Conservation (phyloP, 1,284 basidiomycete species). For the Malassezia psittaci region DNA sequence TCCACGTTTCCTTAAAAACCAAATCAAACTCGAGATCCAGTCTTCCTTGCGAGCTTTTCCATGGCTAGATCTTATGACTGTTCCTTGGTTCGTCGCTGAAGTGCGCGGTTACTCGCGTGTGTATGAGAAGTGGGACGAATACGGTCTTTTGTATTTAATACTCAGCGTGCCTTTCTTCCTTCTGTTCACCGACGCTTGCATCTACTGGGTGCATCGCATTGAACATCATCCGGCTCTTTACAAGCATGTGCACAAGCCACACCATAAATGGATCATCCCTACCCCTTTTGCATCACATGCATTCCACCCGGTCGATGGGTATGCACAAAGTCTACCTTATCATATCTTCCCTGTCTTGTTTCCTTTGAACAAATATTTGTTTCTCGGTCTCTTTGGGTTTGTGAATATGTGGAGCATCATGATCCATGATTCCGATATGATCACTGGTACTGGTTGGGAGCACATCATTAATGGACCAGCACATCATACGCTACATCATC, state of each 20-base stretch:
- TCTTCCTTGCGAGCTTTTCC: conserved; percentile 69
- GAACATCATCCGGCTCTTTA: conserved; percentile 79
- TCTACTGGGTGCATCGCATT: conserved; percentile 90
- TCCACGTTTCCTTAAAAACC: conserved; percentile 81
- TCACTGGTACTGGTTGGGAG: conserved; percentile 81
- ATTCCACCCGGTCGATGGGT: conserved; percentile 94
- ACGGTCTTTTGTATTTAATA: conserved; percentile 37
- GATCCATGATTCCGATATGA: conserved; percentile 99
- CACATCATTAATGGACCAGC: conserved; percentile 90
- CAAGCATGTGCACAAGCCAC: conserved; percentile 85
- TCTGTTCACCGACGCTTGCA: conserved; percentile 77
- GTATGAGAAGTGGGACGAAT: conserved; percentile 62
- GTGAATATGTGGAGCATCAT: conserved; percentile 46
- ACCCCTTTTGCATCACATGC: conserved; percentile 94
- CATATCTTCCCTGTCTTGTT: conserved; percentile 86
- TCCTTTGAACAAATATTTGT: conserved; percentile 60
- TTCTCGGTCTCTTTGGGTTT: conserved; percentile 44
- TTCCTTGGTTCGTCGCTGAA: conserved; percentile 89
- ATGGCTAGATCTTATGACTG: conserved; percentile 57
- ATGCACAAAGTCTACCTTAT: conserved; percentile 84
- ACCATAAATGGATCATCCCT: conserved; percentile 97
- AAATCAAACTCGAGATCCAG: conserved; percentile 68
- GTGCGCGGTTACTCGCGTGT: conserved; percentile 73
- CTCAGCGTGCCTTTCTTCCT: conserved; percentile 56
- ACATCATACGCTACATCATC: conserved; percentile 90